Evolutionary conservation across 768 basidiomycete species (phyloP).

Genomic region (Antrodiella citrinella): DNA sequence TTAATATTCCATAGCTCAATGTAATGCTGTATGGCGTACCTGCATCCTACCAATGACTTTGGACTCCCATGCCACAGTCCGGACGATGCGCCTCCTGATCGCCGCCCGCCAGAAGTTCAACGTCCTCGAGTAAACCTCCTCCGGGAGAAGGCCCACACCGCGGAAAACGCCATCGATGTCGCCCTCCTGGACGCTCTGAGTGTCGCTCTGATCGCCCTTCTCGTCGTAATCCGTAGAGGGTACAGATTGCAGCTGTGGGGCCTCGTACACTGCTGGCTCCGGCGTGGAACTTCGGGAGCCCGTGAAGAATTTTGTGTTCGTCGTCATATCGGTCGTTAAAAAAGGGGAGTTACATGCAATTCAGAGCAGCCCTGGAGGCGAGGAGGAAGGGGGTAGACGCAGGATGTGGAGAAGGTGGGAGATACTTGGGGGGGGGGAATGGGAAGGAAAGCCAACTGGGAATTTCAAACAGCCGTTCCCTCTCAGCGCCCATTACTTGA

Average conservation of each 20-base stretch:
- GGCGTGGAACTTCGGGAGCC: background rate
- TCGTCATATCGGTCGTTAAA: background rate
- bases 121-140: slow-evolving; percentile 56
- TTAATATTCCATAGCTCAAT: background rate
- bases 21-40: slow-evolving; percentile 29
- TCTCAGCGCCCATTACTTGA: too few relatives aligned
- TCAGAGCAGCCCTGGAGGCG: background rate
- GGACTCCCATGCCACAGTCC: slow-evolving; percentile 50
- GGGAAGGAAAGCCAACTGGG: background rate
- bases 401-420: background rate
- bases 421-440: background rate
- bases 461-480: too few relatives aligned
- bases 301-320: background rate
- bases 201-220: background rate
- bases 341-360: background rate
- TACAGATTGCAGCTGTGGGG: background rate
- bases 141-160: slow-evolving; percentile 22
- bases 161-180: slow-evolving; percentile 8
- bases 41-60: slow-evolving; percentile 57
- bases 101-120: slow-evolving; percentile 60
- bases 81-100: slow-evolving; percentile 46
- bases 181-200: slow-evolving; percentile 5
- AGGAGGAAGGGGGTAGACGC: background rate
- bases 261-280: background rate
- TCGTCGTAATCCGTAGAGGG: background rate